phyloP scores from a whole-genome alignment of 2,329 filamentous ascomycete genomes.

The Diaporthe citri region DNA sequence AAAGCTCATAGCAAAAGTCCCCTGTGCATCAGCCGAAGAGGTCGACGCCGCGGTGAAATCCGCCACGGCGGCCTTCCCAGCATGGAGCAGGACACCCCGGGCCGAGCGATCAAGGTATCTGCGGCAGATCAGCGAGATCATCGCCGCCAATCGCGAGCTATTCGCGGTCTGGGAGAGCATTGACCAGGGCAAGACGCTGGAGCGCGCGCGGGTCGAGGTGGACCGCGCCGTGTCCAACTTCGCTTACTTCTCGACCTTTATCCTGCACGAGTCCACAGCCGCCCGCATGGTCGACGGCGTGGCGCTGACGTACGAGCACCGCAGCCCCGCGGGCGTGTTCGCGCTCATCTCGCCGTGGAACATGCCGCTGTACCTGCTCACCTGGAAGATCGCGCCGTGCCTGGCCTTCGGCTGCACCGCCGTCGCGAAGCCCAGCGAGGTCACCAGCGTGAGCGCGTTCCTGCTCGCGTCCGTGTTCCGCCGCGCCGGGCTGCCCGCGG shows the following conservation, averaged over 20 bases:
- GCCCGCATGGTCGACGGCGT: slow-evolving; percentile 50
- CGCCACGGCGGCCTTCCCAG: slow-evolving; percentile 46
- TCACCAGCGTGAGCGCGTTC: slow-evolving; percentile 51
- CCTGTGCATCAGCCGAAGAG: slow-evolving; percentile 43
- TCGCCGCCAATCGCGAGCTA: slow-evolving; percentile 48
- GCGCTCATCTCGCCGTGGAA: slow-evolving; percentile 53
- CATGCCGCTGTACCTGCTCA: slow-evolving; percentile 52
- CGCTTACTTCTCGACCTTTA: slow-evolving; percentile 52
- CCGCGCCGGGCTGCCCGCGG: slow-evolving; percentile 45
- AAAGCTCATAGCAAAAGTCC: slow-evolving; percentile 43
- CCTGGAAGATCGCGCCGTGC: slow-evolving; percentile 52
- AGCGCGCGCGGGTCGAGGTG: slow-evolving; percentile 49
- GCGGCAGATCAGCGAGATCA: slow-evolving; percentile 45
- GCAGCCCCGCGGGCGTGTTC: slow-evolving; percentile 51
- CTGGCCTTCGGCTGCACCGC: slow-evolving; percentile 53
- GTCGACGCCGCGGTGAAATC: slow-evolving; percentile 45
- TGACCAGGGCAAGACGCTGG: slow-evolving; percentile 52
- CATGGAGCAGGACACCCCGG: slow-evolving; percentile 48
- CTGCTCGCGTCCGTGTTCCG: slow-evolving; percentile 46
- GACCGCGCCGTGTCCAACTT: slow-evolving; percentile 52
- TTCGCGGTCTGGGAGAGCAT: slow-evolving; percentile 53
- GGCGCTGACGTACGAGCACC: slow-evolving; percentile 51
- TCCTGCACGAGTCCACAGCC: slow-evolving; percentile 49
- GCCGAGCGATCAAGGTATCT: slow-evolving; percentile 45
- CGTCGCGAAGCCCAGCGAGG: slow-evolving; percentile 51